Percentiles rank a stretch among this genome's conserved stretches.
phyloP scores from a whole-genome alignment of 768 basidiomycete species.

The Tremella mesenterica region DNA sequence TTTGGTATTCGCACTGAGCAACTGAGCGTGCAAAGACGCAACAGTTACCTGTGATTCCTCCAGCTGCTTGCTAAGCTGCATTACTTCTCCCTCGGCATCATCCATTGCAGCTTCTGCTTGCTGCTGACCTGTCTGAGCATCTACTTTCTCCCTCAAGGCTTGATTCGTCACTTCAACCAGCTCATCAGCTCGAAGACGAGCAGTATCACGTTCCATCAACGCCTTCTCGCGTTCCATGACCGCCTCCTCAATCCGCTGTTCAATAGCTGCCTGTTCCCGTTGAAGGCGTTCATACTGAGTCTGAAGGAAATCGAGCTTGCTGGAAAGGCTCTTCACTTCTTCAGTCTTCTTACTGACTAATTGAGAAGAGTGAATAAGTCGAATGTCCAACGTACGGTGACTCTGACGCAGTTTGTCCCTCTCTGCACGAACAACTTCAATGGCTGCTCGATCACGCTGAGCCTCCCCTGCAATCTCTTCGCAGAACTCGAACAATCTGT shows the following conservation, averaged over 20 bases:
- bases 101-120: background rate
- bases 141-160: background rate
- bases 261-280: background rate
- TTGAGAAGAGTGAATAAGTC: no score
- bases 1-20: no score
- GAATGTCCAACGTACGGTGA: no score
- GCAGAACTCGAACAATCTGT: background rate
- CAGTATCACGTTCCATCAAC: background rate
- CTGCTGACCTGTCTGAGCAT: background rate
- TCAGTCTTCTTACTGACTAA: no score
- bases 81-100: no score
- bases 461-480: background rate
- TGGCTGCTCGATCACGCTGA: background rate
- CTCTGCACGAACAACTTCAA: background rate
- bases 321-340: no score
- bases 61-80: no score
- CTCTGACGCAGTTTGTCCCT: no score
- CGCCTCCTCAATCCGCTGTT: background rate
- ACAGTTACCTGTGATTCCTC: no score
- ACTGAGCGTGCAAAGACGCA: no score
- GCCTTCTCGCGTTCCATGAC: background rate
- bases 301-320: no score
- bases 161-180: background rate
- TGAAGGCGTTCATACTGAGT: no score
- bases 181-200: background rate